Evolutionary conservation across 1,284 basidiomycete genomes (phyloP), one percentile per base, ranked within the genome.

Genomic region (Boletellus deceptivus): DNA sequence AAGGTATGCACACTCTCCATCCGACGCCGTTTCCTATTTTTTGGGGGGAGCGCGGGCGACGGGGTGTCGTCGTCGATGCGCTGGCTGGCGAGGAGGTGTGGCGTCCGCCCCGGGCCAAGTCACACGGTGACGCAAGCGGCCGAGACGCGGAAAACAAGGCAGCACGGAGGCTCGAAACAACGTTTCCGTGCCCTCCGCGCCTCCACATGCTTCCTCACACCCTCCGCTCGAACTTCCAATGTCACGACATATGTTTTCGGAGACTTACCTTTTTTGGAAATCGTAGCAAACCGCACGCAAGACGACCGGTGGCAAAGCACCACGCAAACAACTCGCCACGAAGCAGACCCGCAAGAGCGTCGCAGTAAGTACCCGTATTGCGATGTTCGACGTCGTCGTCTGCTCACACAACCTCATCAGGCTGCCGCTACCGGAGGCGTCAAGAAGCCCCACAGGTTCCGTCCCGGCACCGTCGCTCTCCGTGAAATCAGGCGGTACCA

Each of bases 401-500:
- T 17, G 7, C 49, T 50, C 24, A 58, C 69, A 69, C 22, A 18
- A 37, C 69, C 69, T 77, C 50, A 70, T 33, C 76, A 67, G 63
- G 52, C 75, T 44, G 60, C 74, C 43, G 64, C 78, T 34, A 77
- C 86, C 49, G 86, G 88, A 71, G 89, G 89, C 76, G 86, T 88
- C 65, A 87, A 89, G 84, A 89, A 86, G 79, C 84, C 85, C 55
- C 86, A 89, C 74, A 79, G 76, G 46, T 78, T 78, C 74, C 70
- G 76, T 41, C 77, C 77, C 4, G 77, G 77, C 46, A 91, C 89
- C 58, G 89, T 91, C 71, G 89, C 89, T 57, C 83, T 91, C 55
- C 84, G 89, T 73, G 89, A 91, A 74, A 91, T 91, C 65, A 79
- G 89, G 69, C 78, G 86, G 57, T 91, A 91, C 80, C 89, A 91